Evolutionary conservation across 2,329 filamentous ascomycete species (phyloP), one percentile per base, ranked within the genome.

Genomic region (Emergomyces orientalis): DNA sequence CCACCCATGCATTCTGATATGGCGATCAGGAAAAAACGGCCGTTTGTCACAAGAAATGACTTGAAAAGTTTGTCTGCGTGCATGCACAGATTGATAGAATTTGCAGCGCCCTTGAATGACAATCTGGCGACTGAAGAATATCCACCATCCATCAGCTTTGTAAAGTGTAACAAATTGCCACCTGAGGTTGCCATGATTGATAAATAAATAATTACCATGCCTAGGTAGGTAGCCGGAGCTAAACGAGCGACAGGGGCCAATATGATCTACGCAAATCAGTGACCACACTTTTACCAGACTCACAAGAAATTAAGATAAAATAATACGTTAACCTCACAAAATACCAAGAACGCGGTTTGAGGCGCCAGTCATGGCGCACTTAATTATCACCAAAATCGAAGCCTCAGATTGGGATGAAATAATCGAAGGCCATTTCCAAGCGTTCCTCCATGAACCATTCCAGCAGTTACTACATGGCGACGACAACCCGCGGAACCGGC

Each of bases 401-500:
- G 55, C 63, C 43, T 45, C 54, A 27, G 65, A 66, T 41, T 66
- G 65, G 65, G 55, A 63, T n/a, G 59, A 65, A 51, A 39, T 66
- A n/a, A 51, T 64, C 27, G 43, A 64, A 37, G 39, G 61, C 17
- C 60, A 64, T 54, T 66, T 64, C 52, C 60, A 51, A 19, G 60
- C 65, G 14, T 66, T 65, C 47, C 39, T 60, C 1, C 30, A 60
- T 14, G 65, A 66, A 59, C 37, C 37, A 19, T 66, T 65, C 41
- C 63, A 58, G 39, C 41, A 62, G 9, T 52, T 65, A 13, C 17
- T 59, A 3, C 45, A 55, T 56, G 65, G 65, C 19, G 27, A 30
- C 17, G 39, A 66, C 27, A 63, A 61, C 22, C 43, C 54, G 6
- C 19, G 52, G 25, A 66, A 65, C 55, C 62, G 62, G 13, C 60